Evolutionary conservation across 768 basidiomycete species (phyloP), one percentile per base, ranked within the genome.

Genomic region (Tulasnella sp.): DNA sequence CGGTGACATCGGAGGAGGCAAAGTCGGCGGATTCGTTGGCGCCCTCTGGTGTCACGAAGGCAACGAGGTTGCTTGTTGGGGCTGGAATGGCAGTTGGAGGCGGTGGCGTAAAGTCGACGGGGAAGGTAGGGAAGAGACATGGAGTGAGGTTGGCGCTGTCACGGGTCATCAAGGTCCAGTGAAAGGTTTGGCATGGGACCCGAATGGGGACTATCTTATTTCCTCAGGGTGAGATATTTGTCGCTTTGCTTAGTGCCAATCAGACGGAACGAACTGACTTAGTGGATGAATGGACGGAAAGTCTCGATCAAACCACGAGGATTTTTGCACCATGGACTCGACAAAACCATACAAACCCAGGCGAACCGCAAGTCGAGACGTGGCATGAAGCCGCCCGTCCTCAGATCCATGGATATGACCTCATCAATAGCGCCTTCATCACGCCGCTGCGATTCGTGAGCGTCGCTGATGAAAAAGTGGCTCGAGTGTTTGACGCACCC

Each of bases 371-470:
- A 64, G n/a, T 58, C 1, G 64, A 64, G 15, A 71, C 73, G 8
- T 95, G 92, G 92, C 86, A 87, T 66, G 96, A 99, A 68, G 75
- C 98, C 26, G 81, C 80, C 26, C 83, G 96, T 3, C 96, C 96
- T 19, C 96, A 99, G 71, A 84, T 97, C 17, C 96, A 99, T 72
- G 96, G 96, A 5, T 97, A 98, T 70, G 93, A 97, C 67, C 74
- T 98, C 38, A 75, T 94, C 17, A 85, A 84, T 56, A 84, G 81
- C 4, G 80, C 79, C 2, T 94, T 91, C 70, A 76, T 95, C 48
- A 77, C 79, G 60, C 75, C 85, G 0, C 74, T 92, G 48, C 82
- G 80, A 29, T 95, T 97, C 68, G 85, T 84, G 19, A 94, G 89
- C 65, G 84, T 92, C 48, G 92, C 93, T 9, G 96, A 99, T 67